Base-by-base conservation (phyloP, 306 rosid species). In the Ceratonia siliqua region DNA sequence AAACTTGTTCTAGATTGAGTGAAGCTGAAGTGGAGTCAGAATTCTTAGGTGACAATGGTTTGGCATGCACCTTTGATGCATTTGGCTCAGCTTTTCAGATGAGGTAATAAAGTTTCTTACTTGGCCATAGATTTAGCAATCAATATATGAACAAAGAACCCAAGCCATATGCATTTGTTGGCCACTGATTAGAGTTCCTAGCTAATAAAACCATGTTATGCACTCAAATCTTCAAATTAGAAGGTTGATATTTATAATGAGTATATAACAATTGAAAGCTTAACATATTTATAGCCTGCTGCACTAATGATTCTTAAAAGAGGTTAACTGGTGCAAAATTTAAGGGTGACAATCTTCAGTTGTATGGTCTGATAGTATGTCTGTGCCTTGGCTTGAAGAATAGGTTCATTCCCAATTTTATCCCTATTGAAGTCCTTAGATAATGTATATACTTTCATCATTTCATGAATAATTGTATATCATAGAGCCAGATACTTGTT, bases 1-100 rank as follows among this genome's bases (percentile, higher is more conserved):
- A 88, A 52, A 82, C 78, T 68, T 63, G 81, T 63, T 80, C 90
- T 42, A 87, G 87, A 80, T 57, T 80, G 59, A 84, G 94, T 63
- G 97, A 90, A 76, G 91, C 86, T 13, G 97, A 94, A 83, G 97
- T 82, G 70, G 96, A 91, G 58, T 89, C 96, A 11, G 90, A 83
- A 22, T 84, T 84, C 66, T 63, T 88, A 22, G 90, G 80, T 17
- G 87, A 86, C 56, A 87, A 59, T 36, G 78, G 84, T 22, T 73
- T 79, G 74, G 65, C 79, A 64, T 73, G 86, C 74, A 14, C 82
- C 62, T 86, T 75, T 79, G 87, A 85, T 82, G 55, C 81, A 24
- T 82, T 85, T 42, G 65, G 75, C 45, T 78, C 82, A 58, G 35
- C 74, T 6, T 76, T 91, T 63, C 90, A 49, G 25, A 78, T 58